Base-by-base conservation (phyloP, 2,329 filamentous ascomycete genomes). In the Ceratocystis albifundus region DNA sequence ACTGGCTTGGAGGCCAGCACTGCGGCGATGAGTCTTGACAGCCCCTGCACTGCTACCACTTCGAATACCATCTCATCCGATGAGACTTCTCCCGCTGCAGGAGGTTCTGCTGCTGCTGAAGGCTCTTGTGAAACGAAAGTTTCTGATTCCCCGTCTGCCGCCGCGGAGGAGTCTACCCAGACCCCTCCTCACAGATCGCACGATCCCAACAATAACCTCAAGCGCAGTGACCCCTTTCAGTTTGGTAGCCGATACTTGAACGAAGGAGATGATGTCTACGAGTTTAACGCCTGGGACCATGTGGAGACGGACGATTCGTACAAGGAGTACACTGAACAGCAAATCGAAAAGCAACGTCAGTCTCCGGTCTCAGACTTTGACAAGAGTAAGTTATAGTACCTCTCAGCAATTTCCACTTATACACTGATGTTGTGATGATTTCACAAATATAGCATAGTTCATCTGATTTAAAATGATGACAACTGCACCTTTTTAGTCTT, bases 231-330 rank as follows among this genome's bases (percentile, higher is more conserved):
- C 73, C 94, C 94, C 20, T 99, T 97, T 76, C 88, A 95, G 76
- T 99, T 99, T 75, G 94, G 94, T 69, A 94, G 89, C 61, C 89
- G 93, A 68, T 89, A 84, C 72, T 84, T 99, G 64, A 85, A 88
- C 72, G 82, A 93, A 75, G 84, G 86, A 73, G 92, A 96, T 77
- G 83, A 97, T 74, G 89, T 96, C 72, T 99, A 93, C 77, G 88
- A 95, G 75, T 96, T 94, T 84, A 99, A 99, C 76, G 94, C 94
- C 46, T 99, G 94, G 94, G 94, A 99, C 75, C 93, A 99, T 75
- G 94, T 97, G 74, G 88, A 93, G 76, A 91, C 91, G 74, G 93
- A 97, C 77, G 85, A 90, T 71, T 82, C 86, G 50, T 97, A 96
- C 80, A 87, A 88, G 73, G 84, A 88, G 73, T 96, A 94, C 76